These are phyloP conservation scores for Colletotrichum lindemuthianum DNA, from an alignment of 2,329 filamentous ascomycete species.

Conservation along the genomic window DNA sequence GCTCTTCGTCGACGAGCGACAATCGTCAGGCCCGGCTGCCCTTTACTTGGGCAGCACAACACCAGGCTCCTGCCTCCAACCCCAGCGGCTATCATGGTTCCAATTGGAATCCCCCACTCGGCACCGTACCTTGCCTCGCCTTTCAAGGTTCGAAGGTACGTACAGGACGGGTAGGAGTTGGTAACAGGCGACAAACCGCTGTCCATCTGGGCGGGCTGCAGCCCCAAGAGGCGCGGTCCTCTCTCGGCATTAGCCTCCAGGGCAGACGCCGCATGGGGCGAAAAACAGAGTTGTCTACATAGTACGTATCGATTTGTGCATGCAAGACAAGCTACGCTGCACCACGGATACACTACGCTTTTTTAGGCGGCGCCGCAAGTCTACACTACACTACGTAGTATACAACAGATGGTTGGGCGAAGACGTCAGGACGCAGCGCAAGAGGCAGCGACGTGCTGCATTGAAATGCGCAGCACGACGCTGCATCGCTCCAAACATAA, in stretches of 20 bases:
- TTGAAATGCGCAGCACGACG: slow-evolving; percentile 5
- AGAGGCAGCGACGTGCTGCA: not conserved
- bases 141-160: slow-evolving; percentile 28
- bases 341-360: slow-evolving; percentile 15
- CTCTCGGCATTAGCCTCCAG: slow-evolving; percentile 36
- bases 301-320: slow-evolving; percentile 31
- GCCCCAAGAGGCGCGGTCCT: slow-evolving; percentile 35
- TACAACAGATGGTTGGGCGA: slow-evolving; percentile 22
- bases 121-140: slow-evolving; percentile 32
- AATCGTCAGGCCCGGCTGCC: not conserved
- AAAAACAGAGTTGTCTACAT: slow-evolving; percentile 11
- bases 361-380: slow-evolving; percentile 21
- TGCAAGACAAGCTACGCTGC: slow-evolving; percentile 20
- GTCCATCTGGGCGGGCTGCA: slow-evolving; percentile 33
- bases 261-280: slow-evolving; percentile 32
- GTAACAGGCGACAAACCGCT: slow-evolving; percentile 35
- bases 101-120: slow-evolving; percentile 32
- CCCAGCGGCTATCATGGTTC: slow-evolving; percentile 27
- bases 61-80: no score
- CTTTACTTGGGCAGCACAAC: slow-evolving; percentile 8
- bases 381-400: not conserved
- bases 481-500: no score
- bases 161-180: slow-evolving; percentile 34
- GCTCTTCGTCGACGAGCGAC: not conserved
- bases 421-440: slow-evolving; percentile 29